Percentiles rank a stretch among this genome's conserved stretches.
Conservation (phyloP, 179 eudicot genomes). For the Actinidia arguta region DNA sequence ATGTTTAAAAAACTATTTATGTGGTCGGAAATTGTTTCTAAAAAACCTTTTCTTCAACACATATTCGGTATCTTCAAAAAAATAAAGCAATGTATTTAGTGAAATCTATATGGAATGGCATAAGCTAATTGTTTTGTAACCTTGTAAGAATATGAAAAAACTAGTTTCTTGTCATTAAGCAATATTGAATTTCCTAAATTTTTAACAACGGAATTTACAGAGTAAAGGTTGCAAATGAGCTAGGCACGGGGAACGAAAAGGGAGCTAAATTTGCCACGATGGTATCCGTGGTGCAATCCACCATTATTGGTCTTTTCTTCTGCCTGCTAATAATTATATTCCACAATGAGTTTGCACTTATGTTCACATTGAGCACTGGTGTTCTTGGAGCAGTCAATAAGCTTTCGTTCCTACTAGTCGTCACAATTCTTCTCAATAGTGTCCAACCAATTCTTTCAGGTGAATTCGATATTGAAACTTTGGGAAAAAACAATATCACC, state of each 20-base stretch:
- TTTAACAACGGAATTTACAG: slow-evolving; percentile 13
- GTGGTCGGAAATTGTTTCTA: too few relatives aligned
- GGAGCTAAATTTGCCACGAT: slow-evolving; percentile 30
- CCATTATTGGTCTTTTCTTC: slow-evolving; percentile 25
- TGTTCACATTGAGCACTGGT: slow-evolving; percentile 23
- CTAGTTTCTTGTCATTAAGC: too few relatives aligned
- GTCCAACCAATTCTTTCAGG: slow-evolving; percentile 38
- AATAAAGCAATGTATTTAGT: too few relatives aligned
- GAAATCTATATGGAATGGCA: too few relatives aligned
- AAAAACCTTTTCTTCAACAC: too few relatives aligned
- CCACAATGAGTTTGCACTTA: slow-evolving; percentile 17
- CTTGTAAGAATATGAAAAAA: too few relatives aligned
- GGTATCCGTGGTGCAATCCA: slow-evolving; percentile 24
- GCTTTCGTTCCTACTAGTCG: slow-evolving; percentile 26
- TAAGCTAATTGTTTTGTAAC: too few relatives aligned
- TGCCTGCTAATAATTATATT: slow-evolving; percentile 22
- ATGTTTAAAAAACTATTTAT: too few relatives aligned
- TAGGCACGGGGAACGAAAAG: slow-evolving; percentile 37
- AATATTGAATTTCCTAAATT: not conserved
- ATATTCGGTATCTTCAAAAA: too few relatives aligned
- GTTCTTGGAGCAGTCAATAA: slow-evolving; percentile 18
- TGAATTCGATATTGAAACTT: not conserved
- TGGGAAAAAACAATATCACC: too few relatives aligned
- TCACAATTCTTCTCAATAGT: slow-evolving; percentile 35
- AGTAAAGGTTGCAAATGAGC: slow-evolving; percentile 38